A percentile compares a stretch with the other conserved stretches of the same genome.
phyloP scores from a whole-genome alignment of 2,329 filamentous ascomycete species.

The Penicillium sp. region DNA sequence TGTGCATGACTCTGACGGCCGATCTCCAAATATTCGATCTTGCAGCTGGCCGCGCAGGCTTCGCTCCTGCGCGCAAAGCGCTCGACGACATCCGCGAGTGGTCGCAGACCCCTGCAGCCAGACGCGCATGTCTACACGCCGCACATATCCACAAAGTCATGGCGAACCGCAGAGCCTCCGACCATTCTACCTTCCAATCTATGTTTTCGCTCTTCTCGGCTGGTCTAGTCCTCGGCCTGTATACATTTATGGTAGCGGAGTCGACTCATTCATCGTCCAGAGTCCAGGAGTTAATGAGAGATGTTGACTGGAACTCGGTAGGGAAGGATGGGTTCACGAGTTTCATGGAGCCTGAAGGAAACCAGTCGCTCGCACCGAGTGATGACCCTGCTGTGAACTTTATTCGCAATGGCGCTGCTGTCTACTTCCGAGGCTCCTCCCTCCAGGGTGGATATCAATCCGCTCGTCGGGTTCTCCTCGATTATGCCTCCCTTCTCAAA shows the following conservation, averaged over 20 bases:
- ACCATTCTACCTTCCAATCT: slow-evolving; percentile 51
- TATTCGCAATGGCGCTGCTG: slow-evolving; percentile 48
- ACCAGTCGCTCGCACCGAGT: slow-evolving; percentile 25
- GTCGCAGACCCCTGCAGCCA: slow-evolving; percentile 50
- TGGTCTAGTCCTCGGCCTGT: slow-evolving; percentile 51
- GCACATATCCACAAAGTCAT: slow-evolving; percentile 52
- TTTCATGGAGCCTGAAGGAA: slow-evolving; percentile 35
- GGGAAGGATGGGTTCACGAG: slow-evolving; percentile 47
- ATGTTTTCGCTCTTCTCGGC: slow-evolving; percentile 51
- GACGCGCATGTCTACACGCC: slow-evolving; percentile 51
- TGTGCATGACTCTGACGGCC: slow-evolving; percentile 51
- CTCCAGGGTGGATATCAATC: slow-evolving; percentile 51
- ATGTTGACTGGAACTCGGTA: slow-evolving; percentile 50
- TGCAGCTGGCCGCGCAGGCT: slow-evolving; percentile 50
- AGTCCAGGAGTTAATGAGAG: slow-evolving; percentile 44
- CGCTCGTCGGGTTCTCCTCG: slow-evolving; percentile 50
- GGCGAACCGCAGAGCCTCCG: slow-evolving; percentile 51
- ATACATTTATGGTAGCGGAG: slow-evolving; percentile 48
- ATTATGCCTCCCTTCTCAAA: slow-evolving; percentile 52
- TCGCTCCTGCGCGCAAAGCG: slow-evolving; percentile 46
- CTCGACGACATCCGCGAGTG: slow-evolving; percentile 51
- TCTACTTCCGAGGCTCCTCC: slow-evolving; percentile 48
- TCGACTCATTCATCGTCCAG: slow-evolving; percentile 25
- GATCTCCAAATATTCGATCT: slow-evolving; percentile 53
- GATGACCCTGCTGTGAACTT: slow-evolving; percentile 41